Percentiles rank a stretch among this genome's conserved stretches.
Evolutionary conservation across 2,329 filamentous ascomycete genomes (phyloP).

Genomic region (Aphanoascus verrucosus): DNA sequence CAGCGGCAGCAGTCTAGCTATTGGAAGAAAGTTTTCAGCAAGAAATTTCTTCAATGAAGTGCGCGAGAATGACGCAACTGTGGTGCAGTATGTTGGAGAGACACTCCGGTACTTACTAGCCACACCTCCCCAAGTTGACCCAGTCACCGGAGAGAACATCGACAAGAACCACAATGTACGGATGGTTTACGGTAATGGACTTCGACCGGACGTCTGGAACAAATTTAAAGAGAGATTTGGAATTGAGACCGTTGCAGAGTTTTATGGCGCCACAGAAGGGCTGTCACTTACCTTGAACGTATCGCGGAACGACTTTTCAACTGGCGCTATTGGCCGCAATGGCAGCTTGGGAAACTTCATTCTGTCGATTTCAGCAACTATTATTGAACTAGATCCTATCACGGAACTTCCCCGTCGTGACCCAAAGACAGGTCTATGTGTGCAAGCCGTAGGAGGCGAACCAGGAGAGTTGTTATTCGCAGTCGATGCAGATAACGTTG

Average conservation of each 20-base stretch:
- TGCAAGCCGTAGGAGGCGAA: constrained; percentile 46
- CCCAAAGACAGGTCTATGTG: constrained; percentile 58
- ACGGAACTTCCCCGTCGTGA: constrained; percentile 59
- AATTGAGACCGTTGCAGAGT: constrained; percentile 62
- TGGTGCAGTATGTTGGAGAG: constrained; percentile 81
- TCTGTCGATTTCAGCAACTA: constrained; percentile 41
- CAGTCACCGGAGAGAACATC: constrained; percentile 53
- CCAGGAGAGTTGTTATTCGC: constrained; percentile 65
- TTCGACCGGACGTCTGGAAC: constrained; percentile 78
- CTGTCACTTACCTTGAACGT: constrained; percentile 60
- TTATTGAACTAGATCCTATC: constrained; percentile 62
- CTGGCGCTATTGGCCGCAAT: constrained; percentile 67
- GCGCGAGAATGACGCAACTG: constrained; percentile 57
- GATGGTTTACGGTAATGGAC: constrained; percentile 70
- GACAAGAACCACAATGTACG: constrained; percentile 65
- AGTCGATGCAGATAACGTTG: constrained; percentile 56
- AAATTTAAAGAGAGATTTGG: constrained; percentile 71
- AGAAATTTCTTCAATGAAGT: constrained; percentile 67
- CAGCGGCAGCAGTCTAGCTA: constrained; percentile 53
- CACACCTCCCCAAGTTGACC: constrained; percentile 51
- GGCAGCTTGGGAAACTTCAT: constrained; percentile 52
- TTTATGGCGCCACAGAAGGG: constrained; percentile 71
- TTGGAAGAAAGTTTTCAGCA: constrained; percentile 70
- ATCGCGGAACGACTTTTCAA: constrained; percentile 58
- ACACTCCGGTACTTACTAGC: constrained; percentile 72